A percentile compares a stretch with the other conserved stretches of the same genome.
Evolutionary conservation across 345 rosid genomes (phyloP).

Genomic region (Trapa incisa): DNA sequence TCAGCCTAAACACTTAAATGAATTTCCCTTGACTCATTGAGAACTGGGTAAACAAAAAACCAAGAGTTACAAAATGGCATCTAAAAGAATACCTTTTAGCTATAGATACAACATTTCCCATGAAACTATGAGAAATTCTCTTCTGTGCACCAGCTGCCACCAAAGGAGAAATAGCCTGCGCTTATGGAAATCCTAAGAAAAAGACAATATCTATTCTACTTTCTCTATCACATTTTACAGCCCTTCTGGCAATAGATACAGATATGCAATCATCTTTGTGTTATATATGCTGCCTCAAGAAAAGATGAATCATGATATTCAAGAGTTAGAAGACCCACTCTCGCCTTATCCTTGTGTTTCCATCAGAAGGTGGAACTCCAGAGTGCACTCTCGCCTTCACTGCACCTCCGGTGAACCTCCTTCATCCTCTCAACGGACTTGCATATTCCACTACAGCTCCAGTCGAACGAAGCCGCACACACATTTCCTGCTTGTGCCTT

Average conservation of each 20-base stretch:
- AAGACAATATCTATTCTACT: not conserved
- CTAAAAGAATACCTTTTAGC: not conserved
- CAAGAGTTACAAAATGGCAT: constrained; percentile 1
- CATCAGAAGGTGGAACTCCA: constrained; percentile 54
- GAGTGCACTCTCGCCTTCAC: constrained; percentile 70
- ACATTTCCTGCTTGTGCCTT: constrained; percentile 87
- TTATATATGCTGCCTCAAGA: not conserved
- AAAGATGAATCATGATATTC: not conserved
- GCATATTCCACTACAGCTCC: constrained; percentile 90
- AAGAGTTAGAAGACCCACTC: not conserved
- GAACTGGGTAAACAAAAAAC: not conserved
- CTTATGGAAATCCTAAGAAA: not conserved
- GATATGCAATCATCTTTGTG: not conserved
- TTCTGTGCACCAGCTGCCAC: too few species aligned
- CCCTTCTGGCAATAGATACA: not conserved
- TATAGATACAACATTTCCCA: not conserved
- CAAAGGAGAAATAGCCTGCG: not conserved
- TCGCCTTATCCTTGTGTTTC: not conserved
- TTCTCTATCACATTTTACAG: not conserved
- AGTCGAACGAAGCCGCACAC: constrained; percentile 85
- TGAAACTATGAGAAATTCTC: not conserved
- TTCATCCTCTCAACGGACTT: constrained; percentile 74
- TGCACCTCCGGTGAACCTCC: constrained; percentile 77
- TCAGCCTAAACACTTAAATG: not conserved
- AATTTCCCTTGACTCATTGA: not conserved